These are phyloP conservation scores for Dictyostelium discoideum DNA, from an alignment of 78 protist species.

Conservation along the genomic window dicty_2.7 NC_007089.4:1746001-1746500, in stretches of 20 bases:
- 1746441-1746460: constrained; percentile 48
- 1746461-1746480: constrained; percentile 43
- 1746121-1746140: constrained; percentile 31
- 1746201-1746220: neutral
- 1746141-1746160: constrained; percentile 37
- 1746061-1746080: constrained; percentile 38
- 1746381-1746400: neutral
- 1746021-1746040: constrained; percentile 72
- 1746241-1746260: neutral
- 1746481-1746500: constrained; percentile 3
- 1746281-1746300: neutral
- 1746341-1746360: constrained; percentile 57
- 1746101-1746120: constrained; percentile 13
- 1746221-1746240: neutral
- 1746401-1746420: constrained; percentile 3
- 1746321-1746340: neutral
- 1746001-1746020: constrained; percentile 68
- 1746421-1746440: constrained; percentile 37
- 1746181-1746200: constrained; percentile 17
- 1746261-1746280: neutral
- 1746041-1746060: constrained; percentile 54
- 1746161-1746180: constrained; percentile 66
- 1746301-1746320: neutral
- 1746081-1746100: constrained; percentile 31
- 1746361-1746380: constrained; percentile 49